Evolutionary conservation across 2,329 filamentous ascomycete species (phyloP).

Genomic region (Chaetomium olivaceum): DNA sequence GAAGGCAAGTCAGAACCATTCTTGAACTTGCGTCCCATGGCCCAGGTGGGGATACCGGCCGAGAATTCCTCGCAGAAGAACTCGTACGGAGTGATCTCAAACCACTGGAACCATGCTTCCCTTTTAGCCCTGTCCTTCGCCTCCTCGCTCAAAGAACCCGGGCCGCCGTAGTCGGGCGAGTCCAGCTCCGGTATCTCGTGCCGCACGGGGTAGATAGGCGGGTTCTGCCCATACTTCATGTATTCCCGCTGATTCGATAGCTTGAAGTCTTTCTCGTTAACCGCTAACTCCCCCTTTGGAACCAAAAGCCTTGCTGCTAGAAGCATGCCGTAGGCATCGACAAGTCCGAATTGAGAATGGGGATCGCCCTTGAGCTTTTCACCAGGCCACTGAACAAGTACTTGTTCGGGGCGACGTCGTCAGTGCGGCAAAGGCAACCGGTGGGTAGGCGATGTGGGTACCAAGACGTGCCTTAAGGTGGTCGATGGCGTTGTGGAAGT

Average conservation of each 20-base stretch:
- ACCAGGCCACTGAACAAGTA: slow-evolving; percentile 84
- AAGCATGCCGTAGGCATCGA: slow-evolving; percentile 88
- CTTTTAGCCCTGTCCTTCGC: slow-evolving; percentile 56
- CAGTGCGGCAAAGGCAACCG: slow-evolving; percentile 75
- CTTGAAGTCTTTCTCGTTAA: slow-evolving; percentile 80
- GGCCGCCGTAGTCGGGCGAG: slow-evolving; percentile 41
- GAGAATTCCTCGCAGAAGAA: slow-evolving; percentile 91
- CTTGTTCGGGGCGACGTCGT: slow-evolving; percentile 88
- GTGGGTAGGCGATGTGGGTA: slow-evolving; percentile 90
- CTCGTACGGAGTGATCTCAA: slow-evolving; percentile 91
- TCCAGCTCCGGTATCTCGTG: slow-evolving; percentile 83
- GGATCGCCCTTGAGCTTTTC: slow-evolving; percentile 83
- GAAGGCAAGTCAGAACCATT: slow-evolving; percentile 66
- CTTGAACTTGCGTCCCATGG: slow-evolving; percentile 79
- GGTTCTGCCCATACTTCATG: slow-evolving; percentile 74
- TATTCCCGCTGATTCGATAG: slow-evolving; percentile 82
- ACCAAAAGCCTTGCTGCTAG: slow-evolving; percentile 83
- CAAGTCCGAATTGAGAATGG: slow-evolving; percentile 79
- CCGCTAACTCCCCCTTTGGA: slow-evolving; percentile 76
- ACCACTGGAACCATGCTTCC: slow-evolving; percentile 97
- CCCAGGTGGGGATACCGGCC: slow-evolving; percentile 94
- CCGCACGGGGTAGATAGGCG: slow-evolving; percentile 93
- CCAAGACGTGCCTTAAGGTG: slow-evolving; percentile 84
- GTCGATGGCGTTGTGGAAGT: slow-evolving; percentile 69
- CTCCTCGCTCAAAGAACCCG: slow-evolving; percentile 44